Percentiles rank a stretch among this genome's conserved stretches.
phyloP scores from a whole-genome alignment of 257 asterid genomes.

The Nemophila menziesii region DNA sequence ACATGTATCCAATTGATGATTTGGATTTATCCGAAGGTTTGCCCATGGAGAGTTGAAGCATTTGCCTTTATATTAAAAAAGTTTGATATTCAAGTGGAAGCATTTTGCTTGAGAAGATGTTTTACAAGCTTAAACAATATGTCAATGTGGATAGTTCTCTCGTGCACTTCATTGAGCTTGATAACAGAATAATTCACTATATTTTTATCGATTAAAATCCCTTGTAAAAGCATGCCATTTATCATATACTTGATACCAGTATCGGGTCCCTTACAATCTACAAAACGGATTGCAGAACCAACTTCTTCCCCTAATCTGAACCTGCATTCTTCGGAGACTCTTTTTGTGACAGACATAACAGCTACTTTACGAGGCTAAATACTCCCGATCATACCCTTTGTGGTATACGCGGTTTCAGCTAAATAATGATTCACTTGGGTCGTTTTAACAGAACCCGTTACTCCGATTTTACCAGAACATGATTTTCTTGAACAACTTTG shows the following conservation, averaged over 20 bases:
- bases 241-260: conserved; percentile 94
- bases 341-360: conserved; percentile 94
- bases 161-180: no score
- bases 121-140: no score
- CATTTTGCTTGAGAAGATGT: no score
- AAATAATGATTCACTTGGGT: conserved; percentile 89
- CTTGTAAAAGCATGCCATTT: conserved; percentile 93
- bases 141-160: no score
- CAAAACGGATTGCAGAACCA: conserved; percentile 78
- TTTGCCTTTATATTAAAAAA: no score
- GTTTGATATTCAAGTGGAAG: no score
- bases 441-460: conserved; percentile 90
- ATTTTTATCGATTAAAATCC: conserved; percentile 70
- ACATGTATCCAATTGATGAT: no score
- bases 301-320: conserved; percentile 93
- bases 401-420: conserved; percentile 92
- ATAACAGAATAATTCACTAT: no score
- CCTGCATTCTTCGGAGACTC: conserved; percentile 91
- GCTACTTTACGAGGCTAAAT: conserved; percentile 97
- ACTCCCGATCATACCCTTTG: conserved; percentile 79
- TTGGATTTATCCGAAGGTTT: no score
- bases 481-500: no score
- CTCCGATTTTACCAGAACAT: conserved; percentile 89
- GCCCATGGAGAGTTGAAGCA: no score
- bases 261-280: conserved; percentile 90